Percentiles rank a stretch among this genome's conserved stretches.
phyloP scores from a whole-genome alignment of 1,284 basidiomycete species.

The Exobasidium rhododendri region DNA sequence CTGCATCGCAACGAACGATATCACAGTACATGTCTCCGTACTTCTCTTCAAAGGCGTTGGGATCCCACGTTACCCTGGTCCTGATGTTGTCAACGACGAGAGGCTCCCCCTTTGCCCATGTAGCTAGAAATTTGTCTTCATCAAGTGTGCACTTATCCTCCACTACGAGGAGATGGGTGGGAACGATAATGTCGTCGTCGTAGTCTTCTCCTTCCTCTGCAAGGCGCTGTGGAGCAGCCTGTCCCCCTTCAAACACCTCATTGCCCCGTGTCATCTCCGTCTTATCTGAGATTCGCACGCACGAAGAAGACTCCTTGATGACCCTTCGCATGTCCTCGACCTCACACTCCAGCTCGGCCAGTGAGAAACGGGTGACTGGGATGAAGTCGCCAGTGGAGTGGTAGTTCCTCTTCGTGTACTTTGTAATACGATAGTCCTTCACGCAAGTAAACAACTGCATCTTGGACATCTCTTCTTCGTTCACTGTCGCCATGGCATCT shows the following conservation, averaged over 20 bases:
- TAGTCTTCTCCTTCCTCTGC: not conserved
- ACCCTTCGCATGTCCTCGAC: constrained; percentile 64
- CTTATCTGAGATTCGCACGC: too few species aligned
- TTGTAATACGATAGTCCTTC: constrained; percentile 41
- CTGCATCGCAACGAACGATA: constrained; percentile 57
- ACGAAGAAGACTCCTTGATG: constrained; percentile 58
- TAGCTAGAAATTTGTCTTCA: constrained; percentile 19
- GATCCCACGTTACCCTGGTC: constrained; percentile 64
- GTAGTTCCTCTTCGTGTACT: constrained; percentile 27
- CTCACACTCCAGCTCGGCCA: constrained; percentile 65
- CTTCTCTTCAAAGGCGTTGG: constrained; percentile 67
- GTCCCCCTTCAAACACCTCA: not conserved
- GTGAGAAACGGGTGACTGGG: constrained; percentile 68
- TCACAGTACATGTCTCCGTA: constrained; percentile 66
- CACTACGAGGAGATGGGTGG: constrained; percentile 16
- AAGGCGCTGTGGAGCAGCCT: constrained; percentile 55
- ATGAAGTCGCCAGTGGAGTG: constrained; percentile 62
- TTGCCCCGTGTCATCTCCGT: not conserved
- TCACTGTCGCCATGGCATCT: constrained; percentile 60
- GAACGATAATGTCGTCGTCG: too few species aligned
- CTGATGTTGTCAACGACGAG: constrained; percentile 35
- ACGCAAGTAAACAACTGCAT: constrained; percentile 61
- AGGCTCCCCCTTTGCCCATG: constrained; percentile 35
- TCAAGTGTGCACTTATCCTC: constrained; percentile 11
- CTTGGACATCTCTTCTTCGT: constrained; percentile 37